Conservation (phyloP, 2,329 filamentous ascomycete species). For the Apiospora malaysiana region DNA sequence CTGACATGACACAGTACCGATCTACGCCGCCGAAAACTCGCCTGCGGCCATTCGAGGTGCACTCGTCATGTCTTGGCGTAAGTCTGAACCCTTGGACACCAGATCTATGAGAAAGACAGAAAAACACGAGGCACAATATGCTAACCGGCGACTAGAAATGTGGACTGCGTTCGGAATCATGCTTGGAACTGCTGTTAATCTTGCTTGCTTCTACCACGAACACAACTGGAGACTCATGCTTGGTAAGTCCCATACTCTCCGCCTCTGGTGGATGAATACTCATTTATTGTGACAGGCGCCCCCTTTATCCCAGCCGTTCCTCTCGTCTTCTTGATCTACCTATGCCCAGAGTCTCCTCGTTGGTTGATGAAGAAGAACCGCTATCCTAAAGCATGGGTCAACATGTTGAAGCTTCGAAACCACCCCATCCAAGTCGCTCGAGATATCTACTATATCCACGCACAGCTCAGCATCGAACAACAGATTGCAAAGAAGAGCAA, state of each 20-base stretch:
- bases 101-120: slow-evolving; percentile 29
- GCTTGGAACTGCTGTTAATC: slow-evolving; percentile 65
- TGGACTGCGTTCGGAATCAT: slow-evolving; percentile 68
- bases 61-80: slow-evolving; percentile 80
- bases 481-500: slow-evolving; percentile 56
- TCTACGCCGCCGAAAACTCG: slow-evolving; percentile 77
- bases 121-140: slow-evolving; percentile 16
- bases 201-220: slow-evolving; percentile 49
- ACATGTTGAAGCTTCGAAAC: slow-evolving; percentile 58
- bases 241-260: slow-evolving; percentile 24
- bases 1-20: slow-evolving; percentile 57
- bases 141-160: slow-evolving; percentile 51
- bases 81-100: slow-evolving; percentile 25
- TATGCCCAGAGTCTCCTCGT: slow-evolving; percentile 70
- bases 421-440: slow-evolving; percentile 63
- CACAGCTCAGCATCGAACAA: slow-evolving; percentile 66
- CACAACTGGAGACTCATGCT: slow-evolving; percentile 48
- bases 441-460: slow-evolving; percentile 69
- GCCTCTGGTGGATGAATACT: neutral
- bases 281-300: slow-evolving; percentile 56
- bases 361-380: slow-evolving; percentile 72
- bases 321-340: slow-evolving; percentile 64
- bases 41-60: slow-evolving; percentile 74
- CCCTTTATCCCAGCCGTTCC: slow-evolving; percentile 66
- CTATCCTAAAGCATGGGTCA: slow-evolving; percentile 64